These are phyloP conservation scores for Penicillium decumbens DNA, from an alignment of 2,329 filamentous ascomycete genomes.

Conservation along the genomic window DNA sequence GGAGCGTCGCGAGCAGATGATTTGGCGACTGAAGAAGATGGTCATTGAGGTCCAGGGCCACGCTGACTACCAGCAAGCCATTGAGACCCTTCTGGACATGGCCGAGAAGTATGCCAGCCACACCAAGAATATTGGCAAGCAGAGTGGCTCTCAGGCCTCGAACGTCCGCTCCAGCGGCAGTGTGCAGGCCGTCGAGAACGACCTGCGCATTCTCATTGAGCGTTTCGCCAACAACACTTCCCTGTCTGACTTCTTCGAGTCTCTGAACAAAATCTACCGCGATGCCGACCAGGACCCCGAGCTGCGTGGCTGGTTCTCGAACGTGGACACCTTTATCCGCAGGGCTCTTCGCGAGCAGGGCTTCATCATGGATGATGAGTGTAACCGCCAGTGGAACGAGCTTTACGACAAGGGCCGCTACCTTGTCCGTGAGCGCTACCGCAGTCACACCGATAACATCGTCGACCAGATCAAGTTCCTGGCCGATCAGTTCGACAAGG, in stretches of 20 bases:
- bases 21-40: constrained; percentile 97
- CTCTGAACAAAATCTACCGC: constrained; percentile 77
- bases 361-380: constrained; percentile 77
- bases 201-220: constrained; percentile 82
- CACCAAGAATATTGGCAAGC: constrained; percentile 59
- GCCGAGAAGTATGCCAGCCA: constrained; percentile 82
- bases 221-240: constrained; percentile 95
- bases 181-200: constrained; percentile 67
- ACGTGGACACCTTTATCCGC: constrained; percentile 71
- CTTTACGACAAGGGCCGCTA: constrained; percentile 82
- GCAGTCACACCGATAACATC: constrained; percentile 76
- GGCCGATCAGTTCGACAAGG: constrained; percentile 80
- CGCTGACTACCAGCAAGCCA: constrained; percentile 86
- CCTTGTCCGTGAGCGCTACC: constrained; percentile 84
- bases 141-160: constrained; percentile 65
- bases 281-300: constrained; percentile 84
- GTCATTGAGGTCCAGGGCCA: constrained; percentile 94
- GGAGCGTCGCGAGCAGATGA: constrained; percentile 85
- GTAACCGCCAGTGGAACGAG: constrained; percentile 74
- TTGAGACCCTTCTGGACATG: constrained; percentile 76
- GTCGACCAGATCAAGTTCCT: constrained; percentile 88
- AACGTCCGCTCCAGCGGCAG: constrained; percentile 62
- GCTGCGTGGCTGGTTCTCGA: constrained; percentile 83
- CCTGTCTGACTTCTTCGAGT: constrained; percentile 75
- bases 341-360: constrained; percentile 83